Conservation (phyloP, 148 eudicot species). For the Agrostemma githago region DNA sequence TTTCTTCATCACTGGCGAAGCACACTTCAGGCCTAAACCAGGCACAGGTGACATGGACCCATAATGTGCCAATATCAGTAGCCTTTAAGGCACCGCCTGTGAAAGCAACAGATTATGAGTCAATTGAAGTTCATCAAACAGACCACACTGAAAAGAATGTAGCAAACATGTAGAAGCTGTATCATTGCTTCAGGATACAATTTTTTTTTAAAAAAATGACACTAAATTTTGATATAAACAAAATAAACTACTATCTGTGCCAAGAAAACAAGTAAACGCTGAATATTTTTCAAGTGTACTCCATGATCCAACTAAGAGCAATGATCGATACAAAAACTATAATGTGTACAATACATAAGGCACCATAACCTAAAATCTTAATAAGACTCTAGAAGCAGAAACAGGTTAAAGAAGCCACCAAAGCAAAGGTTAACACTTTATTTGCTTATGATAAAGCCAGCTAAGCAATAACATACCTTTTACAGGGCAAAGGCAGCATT, state of each 20-base stretch:
- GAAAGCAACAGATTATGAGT: slow-evolving; percentile 6
- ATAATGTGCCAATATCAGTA: slow-evolving; percentile 77
- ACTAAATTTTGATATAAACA: background rate
- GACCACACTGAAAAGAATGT: background rate
- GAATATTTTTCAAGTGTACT: background rate
- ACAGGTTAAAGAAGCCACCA: background rate
- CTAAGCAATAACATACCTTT: slow-evolving; percentile 48
- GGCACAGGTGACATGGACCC: slow-evolving; percentile 99
- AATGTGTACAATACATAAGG: background rate
- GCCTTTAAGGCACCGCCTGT: slow-evolving; percentile 96
- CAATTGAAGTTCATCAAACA: slow-evolving; percentile 7
- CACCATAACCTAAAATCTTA: background rate
- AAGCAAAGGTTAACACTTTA: background rate
- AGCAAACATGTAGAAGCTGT: background rate
- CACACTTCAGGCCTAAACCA: slow-evolving; percentile 99
- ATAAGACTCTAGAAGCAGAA: slow-evolving; percentile 1
- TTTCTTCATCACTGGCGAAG: slow-evolving; percentile 86
- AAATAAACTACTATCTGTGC: background rate
- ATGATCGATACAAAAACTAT: no score
- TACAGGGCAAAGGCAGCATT: slow-evolving; percentile 98
- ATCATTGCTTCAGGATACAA: background rate
- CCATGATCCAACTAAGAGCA: background rate
- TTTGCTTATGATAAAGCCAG: slow-evolving; percentile 1
- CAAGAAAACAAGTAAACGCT: background rate
- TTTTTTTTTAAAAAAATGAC: background rate